Conservation (phyloP, 1,139 yeast species). For the Debaryomycetaceae sp. region DNA sequence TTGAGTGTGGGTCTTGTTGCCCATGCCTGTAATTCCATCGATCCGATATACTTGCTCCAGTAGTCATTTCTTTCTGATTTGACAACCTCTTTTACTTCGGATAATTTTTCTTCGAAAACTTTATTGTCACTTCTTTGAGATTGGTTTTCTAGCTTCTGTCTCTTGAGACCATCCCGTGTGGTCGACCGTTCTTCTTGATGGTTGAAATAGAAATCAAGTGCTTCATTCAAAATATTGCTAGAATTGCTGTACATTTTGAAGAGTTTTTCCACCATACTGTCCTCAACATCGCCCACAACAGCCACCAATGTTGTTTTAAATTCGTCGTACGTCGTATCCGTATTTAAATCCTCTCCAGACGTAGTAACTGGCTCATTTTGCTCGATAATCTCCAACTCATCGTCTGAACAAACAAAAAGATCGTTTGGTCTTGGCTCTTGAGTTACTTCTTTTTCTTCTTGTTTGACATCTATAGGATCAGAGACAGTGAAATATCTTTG, state of each 20-base stretch:
- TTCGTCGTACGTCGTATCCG: slow-evolving; percentile 2
- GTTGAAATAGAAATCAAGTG: slow-evolving; percentile 7
- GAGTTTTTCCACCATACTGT: slow-evolving; percentile 14
- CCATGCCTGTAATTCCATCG: slow-evolving; percentile 73
- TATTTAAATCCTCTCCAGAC: background rate
- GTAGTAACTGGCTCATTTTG: background rate
- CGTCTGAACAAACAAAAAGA: background rate
- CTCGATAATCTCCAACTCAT: slow-evolving; percentile 1
- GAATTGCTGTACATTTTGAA: slow-evolving; percentile 19
- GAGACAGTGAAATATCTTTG: background rate
- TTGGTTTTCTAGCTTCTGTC: background rate
- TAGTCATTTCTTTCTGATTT: slow-evolving; percentile 2
- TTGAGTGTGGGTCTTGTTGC: slow-evolving; percentile 72
- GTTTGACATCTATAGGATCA: background rate
- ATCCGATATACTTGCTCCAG: slow-evolving; percentile 56
- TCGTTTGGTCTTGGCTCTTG: background rate
- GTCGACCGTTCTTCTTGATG: background rate
- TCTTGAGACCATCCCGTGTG: background rate
- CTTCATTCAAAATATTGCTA: slow-evolving; percentile 7
- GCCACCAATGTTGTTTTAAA: slow-evolving; percentile 19
- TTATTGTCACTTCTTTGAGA: background rate
- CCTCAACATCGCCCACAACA: slow-evolving; percentile 22
- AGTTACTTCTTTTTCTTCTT: background rate
- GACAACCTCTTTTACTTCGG: background rate
- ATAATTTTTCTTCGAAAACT: background rate